Base-by-base conservation (phyloP, 1,284 basidiomycete species). In the Cystobasidiaceae sp. region DNA sequence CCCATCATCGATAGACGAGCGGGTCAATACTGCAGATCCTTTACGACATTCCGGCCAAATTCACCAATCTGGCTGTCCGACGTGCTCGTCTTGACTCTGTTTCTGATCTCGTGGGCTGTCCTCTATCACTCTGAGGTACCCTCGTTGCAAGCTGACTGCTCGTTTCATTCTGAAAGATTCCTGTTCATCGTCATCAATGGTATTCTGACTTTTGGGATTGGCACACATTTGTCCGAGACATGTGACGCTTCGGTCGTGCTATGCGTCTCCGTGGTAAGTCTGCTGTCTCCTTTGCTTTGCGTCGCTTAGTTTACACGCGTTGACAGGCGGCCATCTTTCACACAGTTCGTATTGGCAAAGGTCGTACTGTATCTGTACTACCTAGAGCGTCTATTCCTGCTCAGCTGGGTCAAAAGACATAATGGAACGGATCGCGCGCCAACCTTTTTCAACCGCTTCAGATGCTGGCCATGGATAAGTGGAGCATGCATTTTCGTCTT, bases 351-450 rank as follows among this genome's bases (percentile, higher is more conserved):
- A 6, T n/a, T 65, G 4, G 33, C 54, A 6, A 65, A 65, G 37
- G 62, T 65, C 27, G 11, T 57, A 21, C 54, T 65, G 17, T 57
- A 57, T 32, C 52, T 65, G 15, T 65, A 48, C 62, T 65, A 57
- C 34, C 41, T 65, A 5, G 62, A 65, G 45, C 43, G 62, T 15
- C 54, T 65, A 15, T 48, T 34, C 44, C 44, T 65, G n/a, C 27
- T 57, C 33, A 19, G 25, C 27, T 62, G 59, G 59, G 59, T 49
- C 9, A 60, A 48, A 23, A 50, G 50, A 15, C 17, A 23, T 6
- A 15, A 15, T 17, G 46, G 23, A 4, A 33, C 28, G 3, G 52
- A 21, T 6, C 17, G 23, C 2, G 5, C 11, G 15, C 62, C 54
- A 28, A 17, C 21, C 19, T 65, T 65, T 28, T 11, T 57, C 2